Conservation (phyloP, 495 filamentous ascomycete genomes). For the Neurospora sp. region DNA sequence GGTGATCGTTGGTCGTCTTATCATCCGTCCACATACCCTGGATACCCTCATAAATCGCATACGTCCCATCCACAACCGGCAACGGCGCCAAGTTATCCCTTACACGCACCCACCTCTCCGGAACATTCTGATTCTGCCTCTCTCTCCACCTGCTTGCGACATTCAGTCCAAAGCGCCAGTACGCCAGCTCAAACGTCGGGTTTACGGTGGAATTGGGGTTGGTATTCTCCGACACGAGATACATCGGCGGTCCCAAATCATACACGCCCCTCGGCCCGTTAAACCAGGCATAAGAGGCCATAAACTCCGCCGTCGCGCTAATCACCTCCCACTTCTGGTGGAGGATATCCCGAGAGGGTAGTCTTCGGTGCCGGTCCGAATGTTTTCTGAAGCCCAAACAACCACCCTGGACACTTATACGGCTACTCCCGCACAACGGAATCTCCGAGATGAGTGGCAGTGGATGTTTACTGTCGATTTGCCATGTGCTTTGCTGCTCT, state of each 20-base stretch:
- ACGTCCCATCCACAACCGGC: slow-evolving; percentile 32
- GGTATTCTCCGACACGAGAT: slow-evolving; percentile 42
- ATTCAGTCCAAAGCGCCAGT: slow-evolving; percentile 41
- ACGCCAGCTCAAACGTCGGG: slow-evolving; percentile 43
- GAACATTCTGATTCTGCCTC: slow-evolving; percentile 23
- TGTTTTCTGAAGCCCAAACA: not conserved
- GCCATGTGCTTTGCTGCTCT: not conserved
- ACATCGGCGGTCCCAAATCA: slow-evolving; percentile 44
- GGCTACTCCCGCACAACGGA: not conserved
- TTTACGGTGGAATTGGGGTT: slow-evolving; percentile 40
- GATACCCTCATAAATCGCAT: slow-evolving; percentile 41
- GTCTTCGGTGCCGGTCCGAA: not conserved
- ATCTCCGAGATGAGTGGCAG: not conserved
- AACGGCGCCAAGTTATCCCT: slow-evolving; percentile 37
- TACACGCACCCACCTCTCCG: slow-evolving; percentile 29
- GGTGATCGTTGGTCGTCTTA: slow-evolving; percentile 38
- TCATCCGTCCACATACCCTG: slow-evolving; percentile 38
- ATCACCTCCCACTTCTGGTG: slow-evolving; percentile 31
- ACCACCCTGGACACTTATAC: not conserved
- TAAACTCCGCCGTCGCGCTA: slow-evolving; percentile 38
- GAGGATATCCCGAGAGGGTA: slow-evolving; percentile 3
- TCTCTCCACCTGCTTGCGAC: slow-evolving; percentile 31
- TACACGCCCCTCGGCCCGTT: slow-evolving; percentile 34
- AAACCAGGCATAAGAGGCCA: slow-evolving; percentile 39
- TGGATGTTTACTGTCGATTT: not conserved